Evolutionary conservation across 768 basidiomycete species (phyloP).

Genomic region (Flagelloscypha sp.): DNA sequence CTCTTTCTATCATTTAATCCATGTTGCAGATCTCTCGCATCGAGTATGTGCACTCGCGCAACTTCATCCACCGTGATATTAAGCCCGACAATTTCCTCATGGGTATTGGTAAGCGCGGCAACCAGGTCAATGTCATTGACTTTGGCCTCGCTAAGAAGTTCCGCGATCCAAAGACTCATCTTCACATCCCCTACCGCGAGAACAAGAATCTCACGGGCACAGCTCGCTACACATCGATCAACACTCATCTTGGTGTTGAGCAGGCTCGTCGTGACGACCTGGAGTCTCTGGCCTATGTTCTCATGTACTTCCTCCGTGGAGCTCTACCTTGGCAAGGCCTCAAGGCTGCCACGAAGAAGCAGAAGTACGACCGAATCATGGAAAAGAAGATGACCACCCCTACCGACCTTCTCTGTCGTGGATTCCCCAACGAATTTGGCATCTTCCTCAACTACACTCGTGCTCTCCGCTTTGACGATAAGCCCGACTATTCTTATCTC

Average conservation of each 20-base stretch:
- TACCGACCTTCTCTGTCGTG: constrained; percentile 65
- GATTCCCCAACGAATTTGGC: constrained; percentile 62
- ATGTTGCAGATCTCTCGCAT: constrained; percentile 62
- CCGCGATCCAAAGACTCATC: constrained; percentile 75
- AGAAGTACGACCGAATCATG: constrained; percentile 83
- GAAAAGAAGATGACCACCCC: constrained; percentile 83
- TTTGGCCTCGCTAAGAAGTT: constrained; percentile 78
- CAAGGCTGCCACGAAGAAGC: constrained; percentile 81
- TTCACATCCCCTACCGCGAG: constrained; percentile 76
- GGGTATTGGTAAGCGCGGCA: constrained; percentile 78
- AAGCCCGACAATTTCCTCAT: constrained; percentile 83
- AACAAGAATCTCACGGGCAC: constrained; percentile 82
- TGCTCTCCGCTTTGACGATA: constrained; percentile 49
- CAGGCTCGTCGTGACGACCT: constrained; percentile 75
- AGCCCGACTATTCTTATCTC: constrained; percentile 54
- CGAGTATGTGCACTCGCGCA: constrained; percentile 77
- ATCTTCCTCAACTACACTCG: constrained; percentile 52
- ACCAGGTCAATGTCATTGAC: constrained; percentile 73
- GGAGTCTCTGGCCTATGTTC: constrained; percentile 78
- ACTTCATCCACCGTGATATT: constrained; percentile 72
- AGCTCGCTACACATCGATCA: constrained; percentile 77
- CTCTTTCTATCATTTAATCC: constrained; percentile 18
- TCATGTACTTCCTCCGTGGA: constrained; percentile 83
- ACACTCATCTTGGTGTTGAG: constrained; percentile 77
- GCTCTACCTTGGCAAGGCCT: constrained; percentile 78